Conservation (phyloP, 371 early-diverging fungal species). For the Lichtheimia ramosa region DNA sequence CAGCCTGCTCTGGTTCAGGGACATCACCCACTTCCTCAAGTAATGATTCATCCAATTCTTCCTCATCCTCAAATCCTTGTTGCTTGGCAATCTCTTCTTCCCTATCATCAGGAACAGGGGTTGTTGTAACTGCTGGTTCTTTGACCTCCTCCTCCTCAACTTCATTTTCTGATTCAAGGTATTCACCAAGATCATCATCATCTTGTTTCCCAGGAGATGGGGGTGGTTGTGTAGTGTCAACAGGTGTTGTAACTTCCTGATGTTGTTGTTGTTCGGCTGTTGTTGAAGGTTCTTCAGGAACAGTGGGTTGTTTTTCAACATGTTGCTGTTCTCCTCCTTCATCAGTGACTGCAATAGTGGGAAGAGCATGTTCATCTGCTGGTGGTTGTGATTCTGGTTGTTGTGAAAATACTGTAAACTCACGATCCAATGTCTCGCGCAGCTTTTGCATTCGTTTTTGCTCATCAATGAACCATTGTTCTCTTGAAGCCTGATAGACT, state of each 20-base stretch:
- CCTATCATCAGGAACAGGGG: not conserved
- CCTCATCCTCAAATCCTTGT: not conserved
- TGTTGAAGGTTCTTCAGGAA: not conserved
- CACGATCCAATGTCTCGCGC: not conserved
- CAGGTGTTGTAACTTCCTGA: not conserved
- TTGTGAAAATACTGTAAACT: constrained; percentile 1
- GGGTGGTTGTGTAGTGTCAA: no score
- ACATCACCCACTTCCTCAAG: constrained; percentile 1
- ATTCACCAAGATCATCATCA: constrained; percentile 6
- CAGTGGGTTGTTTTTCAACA: not conserved
- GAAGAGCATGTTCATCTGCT: not conserved
- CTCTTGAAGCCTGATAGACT: constrained; percentile 2
- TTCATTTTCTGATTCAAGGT: constrained; percentile 6
- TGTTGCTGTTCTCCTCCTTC: not conserved
- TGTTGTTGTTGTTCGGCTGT: not conserved
- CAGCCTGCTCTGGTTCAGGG: not conserved
- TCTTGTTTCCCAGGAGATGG: not conserved
- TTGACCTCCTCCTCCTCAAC: not conserved
- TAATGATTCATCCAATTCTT: constrained; percentile 3
- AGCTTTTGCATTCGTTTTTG: not conserved
- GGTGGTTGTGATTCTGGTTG: not conserved
- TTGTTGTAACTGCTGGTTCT: not conserved
- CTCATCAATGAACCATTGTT: constrained; percentile 1
- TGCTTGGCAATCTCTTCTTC: not conserved
- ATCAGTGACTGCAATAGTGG: not conserved